A percentile compares a stretch with the other conserved stretches of the same genome.
Evolutionary conservation across 192 early-diverging fungal genomes (phyloP).

Genomic region (Coemansia sp.): DNA sequence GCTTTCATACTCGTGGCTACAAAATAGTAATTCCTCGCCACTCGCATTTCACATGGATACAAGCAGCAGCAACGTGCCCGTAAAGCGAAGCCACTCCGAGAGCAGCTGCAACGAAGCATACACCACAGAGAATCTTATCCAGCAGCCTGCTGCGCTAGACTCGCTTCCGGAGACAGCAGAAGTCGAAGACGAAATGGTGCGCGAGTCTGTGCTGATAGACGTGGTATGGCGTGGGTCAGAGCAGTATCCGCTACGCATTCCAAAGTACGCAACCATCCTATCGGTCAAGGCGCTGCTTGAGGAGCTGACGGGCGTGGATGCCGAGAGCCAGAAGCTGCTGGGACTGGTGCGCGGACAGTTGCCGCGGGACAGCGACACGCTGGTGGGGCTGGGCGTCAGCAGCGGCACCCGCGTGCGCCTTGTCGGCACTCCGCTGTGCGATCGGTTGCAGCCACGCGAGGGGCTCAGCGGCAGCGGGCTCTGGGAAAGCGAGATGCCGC

Average conservation of each 20-base stretch:
- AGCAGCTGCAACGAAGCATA: background rate
- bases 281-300: constrained; percentile 48
- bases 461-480: background rate
- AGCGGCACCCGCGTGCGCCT: constrained; percentile 30
- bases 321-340: constrained; percentile 66
- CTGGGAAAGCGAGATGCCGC: background rate
- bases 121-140: background rate
- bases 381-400: constrained; percentile 16
- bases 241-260: constrained; percentile 24
- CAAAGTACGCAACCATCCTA: constrained; percentile 37
- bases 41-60: background rate
- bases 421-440: constrained; percentile 27
- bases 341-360: constrained; percentile 63
- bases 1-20: too few relatives aligned
- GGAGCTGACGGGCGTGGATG: constrained; percentile 62
- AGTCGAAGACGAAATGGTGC: constrained; percentile 34
- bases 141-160: too few relatives aligned
- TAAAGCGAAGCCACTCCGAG: background rate
- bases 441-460: constrained; percentile 10
- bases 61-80: background rate
- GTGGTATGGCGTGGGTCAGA: constrained; percentile 33
- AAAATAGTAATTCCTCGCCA: background rate
- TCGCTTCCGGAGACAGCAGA: background rate
- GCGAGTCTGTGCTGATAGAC: constrained; percentile 25
- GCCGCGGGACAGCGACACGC: constrained; percentile 46